Base-by-base conservation (phyloP, 2,329 filamentous ascomycete species). In the Venturia pyrina region DNA sequence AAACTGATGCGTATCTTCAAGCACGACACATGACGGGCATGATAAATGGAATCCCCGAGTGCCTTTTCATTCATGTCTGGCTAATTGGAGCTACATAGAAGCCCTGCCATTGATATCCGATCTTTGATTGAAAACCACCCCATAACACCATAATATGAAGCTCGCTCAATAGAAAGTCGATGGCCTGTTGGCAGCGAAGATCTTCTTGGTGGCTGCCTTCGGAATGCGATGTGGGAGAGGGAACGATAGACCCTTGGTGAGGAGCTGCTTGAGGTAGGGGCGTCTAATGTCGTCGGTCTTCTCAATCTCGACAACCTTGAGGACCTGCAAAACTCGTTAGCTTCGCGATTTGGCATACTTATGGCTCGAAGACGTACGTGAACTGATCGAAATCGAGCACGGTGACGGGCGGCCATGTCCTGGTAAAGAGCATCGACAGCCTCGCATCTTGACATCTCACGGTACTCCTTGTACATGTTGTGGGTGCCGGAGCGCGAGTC, bases 391-490 rank as follows among this genome's bases (percentile, higher is more conserved):
- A 99, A 99, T 77, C 95, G 91, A 78, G 95, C 89, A 79, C 91
- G 92, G 88, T 99, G 95, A 81, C 95, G 91, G 81, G 96, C 93
- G 75, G 95, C 92, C 95, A 99, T 98, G 85, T 99, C 95, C 83
- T 95, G 90, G 89, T 99, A 99, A 79, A 99, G 88, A 74, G 93
- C 83, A 83, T 98, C 90, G 77, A 98, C 93, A 73, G 95, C 95
- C 74, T 95, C 93, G 77, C 89, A 90, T 82, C 95, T 87, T 79
- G 90, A 93, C 87, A 98, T 90, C 87, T 98, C 95, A 80, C 95
- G 91, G 90, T 97, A 98, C 89, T 99, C 95, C 89, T 98, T 98
- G 91, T 99, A 99, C 95, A 99, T 99, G 90, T 99, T 99, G 92
- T 99, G 95, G 77, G 95, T 99, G 76, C 95, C 95, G 76, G 95